Conservation (phyloP, 2,329 filamentous ascomycete genomes). For the Penicillium concentricum region DNA sequence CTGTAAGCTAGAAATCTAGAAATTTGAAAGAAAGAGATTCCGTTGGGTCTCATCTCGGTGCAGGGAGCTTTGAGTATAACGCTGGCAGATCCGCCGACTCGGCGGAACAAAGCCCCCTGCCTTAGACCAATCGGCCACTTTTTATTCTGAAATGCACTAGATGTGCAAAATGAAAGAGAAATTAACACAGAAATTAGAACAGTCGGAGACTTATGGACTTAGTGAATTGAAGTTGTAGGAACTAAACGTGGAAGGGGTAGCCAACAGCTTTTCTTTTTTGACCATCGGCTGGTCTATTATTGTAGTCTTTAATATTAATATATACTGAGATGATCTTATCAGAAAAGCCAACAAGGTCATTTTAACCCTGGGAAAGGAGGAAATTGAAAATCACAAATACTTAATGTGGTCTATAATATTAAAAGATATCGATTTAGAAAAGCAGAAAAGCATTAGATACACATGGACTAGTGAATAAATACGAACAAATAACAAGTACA, state of each 20-base stretch:
- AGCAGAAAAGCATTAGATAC: not conserved
- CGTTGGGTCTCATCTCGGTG: not conserved
- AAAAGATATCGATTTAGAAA: no score
- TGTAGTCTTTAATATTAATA: no score
- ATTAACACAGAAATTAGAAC: no score
- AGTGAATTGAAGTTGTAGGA: not conserved
- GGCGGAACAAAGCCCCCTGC: not conserved
- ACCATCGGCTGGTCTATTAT: no score
- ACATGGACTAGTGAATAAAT: no score
- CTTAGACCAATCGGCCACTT: not conserved
- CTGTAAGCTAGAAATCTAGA: accelerated
- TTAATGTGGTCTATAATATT: no score
- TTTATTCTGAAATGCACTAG: not conserved
- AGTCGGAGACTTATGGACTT: not conserved
- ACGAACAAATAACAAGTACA: not conserved
- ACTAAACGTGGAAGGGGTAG: not conserved
- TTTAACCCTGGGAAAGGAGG: no score
- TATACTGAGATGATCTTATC: not conserved
- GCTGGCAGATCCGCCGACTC: not conserved
- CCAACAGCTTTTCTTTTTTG: no score
- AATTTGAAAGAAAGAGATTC: not conserved
- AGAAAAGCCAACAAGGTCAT: not conserved
- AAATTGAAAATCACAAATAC: not conserved
- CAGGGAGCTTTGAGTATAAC: not conserved
- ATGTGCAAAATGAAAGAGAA: not conserved